These are phyloP conservation scores for Mortierella claussenii DNA, from an alignment of 192 early-diverging fungal genomes.

Conservation along the genomic window DNA sequence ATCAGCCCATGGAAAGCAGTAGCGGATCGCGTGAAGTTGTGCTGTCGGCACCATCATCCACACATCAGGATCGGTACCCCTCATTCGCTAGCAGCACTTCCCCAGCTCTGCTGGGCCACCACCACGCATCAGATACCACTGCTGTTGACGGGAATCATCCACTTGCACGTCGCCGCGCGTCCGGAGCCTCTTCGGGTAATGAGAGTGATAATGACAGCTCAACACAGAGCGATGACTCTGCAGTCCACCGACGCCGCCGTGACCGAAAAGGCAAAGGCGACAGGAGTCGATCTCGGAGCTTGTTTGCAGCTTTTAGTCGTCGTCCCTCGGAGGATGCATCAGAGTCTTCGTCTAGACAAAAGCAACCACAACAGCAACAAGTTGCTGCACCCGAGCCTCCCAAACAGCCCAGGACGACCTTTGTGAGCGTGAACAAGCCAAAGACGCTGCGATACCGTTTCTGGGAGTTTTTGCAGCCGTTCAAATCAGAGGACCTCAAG, in stretches of 20 bases:
- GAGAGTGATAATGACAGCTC: neutral
- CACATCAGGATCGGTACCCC: constrained; percentile 26
- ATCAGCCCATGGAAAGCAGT: neutral
- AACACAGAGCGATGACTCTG: neutral
- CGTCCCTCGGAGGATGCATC: neutral
- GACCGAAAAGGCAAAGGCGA: neutral
- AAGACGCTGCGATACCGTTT: constrained; percentile 48
- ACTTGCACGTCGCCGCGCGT: neutral
- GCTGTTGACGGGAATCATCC: constrained; percentile 1
- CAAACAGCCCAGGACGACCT: constrained; percentile 4
- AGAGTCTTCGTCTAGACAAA: neutral
- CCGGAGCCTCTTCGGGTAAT: neutral
- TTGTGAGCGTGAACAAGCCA: constrained; percentile 28
- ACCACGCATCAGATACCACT: constrained; percentile 1
- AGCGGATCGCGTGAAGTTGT: neutral
- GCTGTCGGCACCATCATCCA: constrained; percentile 4
- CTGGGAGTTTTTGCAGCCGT: constrained; percentile 53
- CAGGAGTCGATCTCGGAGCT: neutral
- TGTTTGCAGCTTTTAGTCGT: constrained; percentile 18
- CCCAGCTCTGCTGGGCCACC: constrained; percentile 2
- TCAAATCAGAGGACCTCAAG: constrained; percentile 57
- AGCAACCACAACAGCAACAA: neutral
- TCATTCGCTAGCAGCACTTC: constrained; percentile 25
- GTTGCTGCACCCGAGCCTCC: neutral
- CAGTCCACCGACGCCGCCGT: neutral